Percentiles rank a stretch among this genome's conserved stretches.
phyloP scores from a whole-genome alignment of 352 stramenopile species.

The Phytophthora crassamura region DNA sequence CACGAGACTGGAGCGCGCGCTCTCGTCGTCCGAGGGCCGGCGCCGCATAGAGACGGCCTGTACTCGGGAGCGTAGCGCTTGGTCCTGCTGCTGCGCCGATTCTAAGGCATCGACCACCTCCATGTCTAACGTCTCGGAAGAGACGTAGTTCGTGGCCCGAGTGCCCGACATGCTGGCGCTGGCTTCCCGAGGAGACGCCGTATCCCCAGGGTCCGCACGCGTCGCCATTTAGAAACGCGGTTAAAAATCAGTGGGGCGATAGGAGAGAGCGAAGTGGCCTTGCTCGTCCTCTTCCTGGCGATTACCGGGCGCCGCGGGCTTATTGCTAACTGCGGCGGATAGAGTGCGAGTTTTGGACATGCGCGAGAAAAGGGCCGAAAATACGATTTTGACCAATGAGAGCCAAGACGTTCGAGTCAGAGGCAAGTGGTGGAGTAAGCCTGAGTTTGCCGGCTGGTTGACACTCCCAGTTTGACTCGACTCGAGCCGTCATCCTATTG shows the following conservation, averaged over 20 bases:
- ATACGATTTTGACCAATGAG: no score
- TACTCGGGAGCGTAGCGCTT: constrained; percentile 50
- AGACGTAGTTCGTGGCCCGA: neutral
- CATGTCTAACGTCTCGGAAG: constrained; percentile 11
- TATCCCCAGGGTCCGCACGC: constrained; percentile 1
- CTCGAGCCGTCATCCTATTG: no score
- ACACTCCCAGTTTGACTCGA: no score
- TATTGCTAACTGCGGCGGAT: no score
- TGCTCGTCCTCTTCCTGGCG: no score
- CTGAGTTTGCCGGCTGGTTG: no score
- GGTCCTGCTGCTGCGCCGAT: constrained; percentile 31
- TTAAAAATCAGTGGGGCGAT: constrained; percentile 7
- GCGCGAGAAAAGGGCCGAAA: no score
- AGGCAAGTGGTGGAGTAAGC: no score
- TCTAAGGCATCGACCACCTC: constrained; percentile 24
- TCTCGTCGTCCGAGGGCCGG: constrained; percentile 48
- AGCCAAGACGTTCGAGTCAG: no score
- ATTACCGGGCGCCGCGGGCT: no score
- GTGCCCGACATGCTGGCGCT: neutral
- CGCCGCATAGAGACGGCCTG: constrained; percentile 52
- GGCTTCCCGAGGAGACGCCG: neutral
- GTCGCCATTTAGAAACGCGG: constrained; percentile 16
- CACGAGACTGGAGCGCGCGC: constrained; percentile 45
- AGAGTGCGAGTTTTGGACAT: no score
- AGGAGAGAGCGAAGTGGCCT: neutral